Percentiles rank a stretch among this genome's conserved stretches.
Conservation (phyloP, 1,284 basidiomycete genomes). For the Neonothopanus nambi region DNA sequence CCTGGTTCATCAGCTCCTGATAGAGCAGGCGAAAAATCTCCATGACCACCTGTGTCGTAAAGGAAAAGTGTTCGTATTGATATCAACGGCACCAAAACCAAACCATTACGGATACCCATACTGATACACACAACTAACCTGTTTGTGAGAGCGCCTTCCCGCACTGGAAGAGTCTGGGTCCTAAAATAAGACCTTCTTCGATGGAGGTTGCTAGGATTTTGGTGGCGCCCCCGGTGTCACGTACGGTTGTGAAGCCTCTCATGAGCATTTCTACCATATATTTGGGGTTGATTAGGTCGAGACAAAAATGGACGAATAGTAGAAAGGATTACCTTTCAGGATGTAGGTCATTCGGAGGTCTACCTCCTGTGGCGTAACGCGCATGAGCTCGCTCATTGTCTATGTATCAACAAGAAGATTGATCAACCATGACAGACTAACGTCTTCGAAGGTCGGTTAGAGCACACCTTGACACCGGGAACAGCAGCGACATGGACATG, state of each 20-base stretch:
- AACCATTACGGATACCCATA: not conserved
- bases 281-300: not conserved
- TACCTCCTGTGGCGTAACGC: conserved; percentile 34
- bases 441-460: not conserved
- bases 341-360: conserved; percentile 39
- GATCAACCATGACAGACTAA: not conserved
- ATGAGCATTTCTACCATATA: conserved; percentile 38
- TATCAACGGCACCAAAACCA: not conserved
- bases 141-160: conserved; percentile 48
- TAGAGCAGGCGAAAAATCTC: conserved; percentile 31
- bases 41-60: conserved; percentile 39
- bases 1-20: conserved; percentile 27
- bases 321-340: conserved; percentile 29
- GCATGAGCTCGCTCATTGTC: conserved; percentile 38
- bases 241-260: conserved; percentile 49
- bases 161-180: conserved; percentile 46
- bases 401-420: not conserved
- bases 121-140: conserved; percentile 28
- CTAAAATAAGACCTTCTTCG: conserved; percentile 41
- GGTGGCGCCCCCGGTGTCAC: conserved; percentile 49
- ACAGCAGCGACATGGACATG: conserved; percentile 49
- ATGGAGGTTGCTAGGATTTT: conserved; percentile 42
- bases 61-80: not conserved
- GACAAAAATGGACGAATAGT: not conserved
- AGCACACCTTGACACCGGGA: conserved; percentile 32